Evolutionary conservation across 2,329 filamentous ascomycete species (phyloP).

Genomic region (Trichoderma atrobrunneum): DNA sequence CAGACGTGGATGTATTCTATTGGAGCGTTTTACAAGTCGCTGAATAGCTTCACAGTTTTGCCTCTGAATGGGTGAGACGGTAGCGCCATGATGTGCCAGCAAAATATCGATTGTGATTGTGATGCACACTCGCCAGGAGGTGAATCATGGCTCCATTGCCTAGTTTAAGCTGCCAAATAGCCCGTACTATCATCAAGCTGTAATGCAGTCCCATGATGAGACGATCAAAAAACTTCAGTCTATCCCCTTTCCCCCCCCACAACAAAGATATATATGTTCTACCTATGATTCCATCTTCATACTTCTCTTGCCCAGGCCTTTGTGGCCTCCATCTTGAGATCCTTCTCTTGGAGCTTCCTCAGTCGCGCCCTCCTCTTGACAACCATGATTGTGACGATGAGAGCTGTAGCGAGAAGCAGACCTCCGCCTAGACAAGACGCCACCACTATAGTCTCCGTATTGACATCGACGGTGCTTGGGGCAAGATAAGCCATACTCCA

Average conservation of each 20-base stretch:
- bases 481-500: not conserved
- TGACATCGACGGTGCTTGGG: not conserved
- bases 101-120: not conserved
- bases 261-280: too few species aligned
- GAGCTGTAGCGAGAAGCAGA: not conserved
- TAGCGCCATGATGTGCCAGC: not conserved
- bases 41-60: not conserved
- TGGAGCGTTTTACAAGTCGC: not conserved
- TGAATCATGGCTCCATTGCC: not conserved
- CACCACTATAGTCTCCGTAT: conserved; percentile 12
- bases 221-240: not conserved
- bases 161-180: not conserved
- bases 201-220: not conserved
- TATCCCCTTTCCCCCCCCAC: not conserved
- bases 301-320: not conserved
- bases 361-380: not conserved
- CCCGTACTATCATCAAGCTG: not conserved
- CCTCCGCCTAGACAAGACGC: not conserved
- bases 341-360: not conserved
- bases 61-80: not conserved
- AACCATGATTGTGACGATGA: not conserved
- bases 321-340: not conserved
- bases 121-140: not conserved
- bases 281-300: not conserved
- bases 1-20: conserved; percentile 12